phyloP scores from a whole-genome alignment of 2,329 filamentous ascomycete genomes.

The Lasiodiplodia theobromae region DNA sequence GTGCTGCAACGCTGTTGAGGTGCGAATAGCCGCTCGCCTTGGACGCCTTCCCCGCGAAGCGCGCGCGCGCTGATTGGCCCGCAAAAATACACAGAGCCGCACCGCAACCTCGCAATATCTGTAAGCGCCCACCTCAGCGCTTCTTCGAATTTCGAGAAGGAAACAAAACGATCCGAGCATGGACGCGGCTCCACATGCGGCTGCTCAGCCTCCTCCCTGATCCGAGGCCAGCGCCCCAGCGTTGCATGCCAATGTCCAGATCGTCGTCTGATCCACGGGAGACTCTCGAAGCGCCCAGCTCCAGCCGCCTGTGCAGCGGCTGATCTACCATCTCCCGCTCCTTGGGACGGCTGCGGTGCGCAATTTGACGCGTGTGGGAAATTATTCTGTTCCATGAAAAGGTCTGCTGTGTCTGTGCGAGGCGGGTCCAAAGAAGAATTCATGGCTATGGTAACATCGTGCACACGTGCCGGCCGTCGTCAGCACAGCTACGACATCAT shows the following conservation, averaged over 20 bases:
- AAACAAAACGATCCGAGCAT: slow-evolving; percentile 16
- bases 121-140: slow-evolving; percentile 22
- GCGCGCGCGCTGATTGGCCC: slow-evolving; percentile 19
- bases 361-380: slow-evolving; percentile 18
- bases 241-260: slow-evolving; percentile 14
- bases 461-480: slow-evolving; percentile 14
- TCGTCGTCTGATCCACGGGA: slow-evolving; percentile 25
- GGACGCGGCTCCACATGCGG: slow-evolving; percentile 14
- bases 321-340: slow-evolving; percentile 19
- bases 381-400: slow-evolving; percentile 11
- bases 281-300: slow-evolving; percentile 20
- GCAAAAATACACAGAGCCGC: slow-evolving; percentile 26
- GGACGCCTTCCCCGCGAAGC: slow-evolving; percentile 18
- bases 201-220: slow-evolving; percentile 28
- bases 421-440: neutral
- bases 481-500: slow-evolving; percentile 3
- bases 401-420: slow-evolving; percentile 10
- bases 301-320: slow-evolving; percentile 25
- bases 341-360: neutral
- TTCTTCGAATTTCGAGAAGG: slow-evolving; percentile 23
- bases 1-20: neutral
- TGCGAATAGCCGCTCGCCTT: slow-evolving; percentile 19
- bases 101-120: slow-evolving; percentile 4
- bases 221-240: slow-evolving; percentile 13
- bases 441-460: neutral